Base-by-base conservation (phyloP, 805 yeast species). In the Candida lessepsii region DNA sequence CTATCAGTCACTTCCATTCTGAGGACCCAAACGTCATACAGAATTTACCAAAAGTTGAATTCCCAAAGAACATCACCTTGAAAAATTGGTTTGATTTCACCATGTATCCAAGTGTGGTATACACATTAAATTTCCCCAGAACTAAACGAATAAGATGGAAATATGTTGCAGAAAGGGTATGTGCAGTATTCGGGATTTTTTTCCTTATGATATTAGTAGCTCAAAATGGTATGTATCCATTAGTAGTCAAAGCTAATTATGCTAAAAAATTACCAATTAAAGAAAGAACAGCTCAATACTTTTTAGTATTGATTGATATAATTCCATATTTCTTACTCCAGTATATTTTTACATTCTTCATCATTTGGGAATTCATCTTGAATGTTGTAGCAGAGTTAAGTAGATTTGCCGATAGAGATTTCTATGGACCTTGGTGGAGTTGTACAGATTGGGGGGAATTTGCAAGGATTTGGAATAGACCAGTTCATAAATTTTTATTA, bases 351-450 rank as follows among this genome's bases (percentile, higher is more conserved):
- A 81, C 78, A 0, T 93, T 90, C 63, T 90, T 86, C 58, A 67
- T 93, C 46, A 93, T 95, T 46, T 95, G 99, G 99, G 98, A 93
- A 54, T 83, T 91, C 5, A 91, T 91, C 37, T 68, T 90, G 51
- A 91, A 90, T 56, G 83, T 85, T 17, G 76, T 95, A 51, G 98
- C 96, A 0, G 99, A 93, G 58, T 67, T 91, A 27, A 82, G 96
- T 11, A 56, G 73, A 38, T 95, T 82, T 63, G 96, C 87, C 4
- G 97, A 93, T 58, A 77, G 99, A 37, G 85, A 85, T 49, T 93
- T 93, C 61, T 93, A 95, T 57, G 91, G 95, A 3, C 86, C 88
- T 31, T 95, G 99, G 99, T 93, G 99, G 99, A 87, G 90, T 52
- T 86, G 95, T 46, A 79, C 83, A 14, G 84, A 87, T 29, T 93